A percentile compares a stretch with the other conserved stretches of the same genome.
phyloP scores from a whole-genome alignment of 179 eudicot species.

The Corrigiola litoralis region DNA sequence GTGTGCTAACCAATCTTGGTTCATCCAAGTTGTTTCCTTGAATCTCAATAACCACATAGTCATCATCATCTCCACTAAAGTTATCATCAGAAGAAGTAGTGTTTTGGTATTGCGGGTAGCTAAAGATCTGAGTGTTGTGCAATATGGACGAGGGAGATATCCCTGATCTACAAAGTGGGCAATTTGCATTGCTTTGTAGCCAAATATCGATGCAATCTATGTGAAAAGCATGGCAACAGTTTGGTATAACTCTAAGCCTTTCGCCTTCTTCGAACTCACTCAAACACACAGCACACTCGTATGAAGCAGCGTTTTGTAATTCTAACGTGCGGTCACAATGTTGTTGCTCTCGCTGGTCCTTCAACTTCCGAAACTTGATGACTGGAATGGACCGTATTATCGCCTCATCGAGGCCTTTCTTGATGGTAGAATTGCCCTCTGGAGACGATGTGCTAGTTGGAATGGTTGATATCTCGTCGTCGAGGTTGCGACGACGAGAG shows the following conservation, averaged over 20 bases:
- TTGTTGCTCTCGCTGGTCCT: not conserved
- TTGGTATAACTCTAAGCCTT: constrained; percentile 57
- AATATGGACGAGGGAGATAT: constrained; percentile 35
- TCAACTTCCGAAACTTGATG: constrained; percentile 34
- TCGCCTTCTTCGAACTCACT: constrained; percentile 60
- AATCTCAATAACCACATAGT: constrained; percentile 67
- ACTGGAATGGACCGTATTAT: constrained; percentile 60
- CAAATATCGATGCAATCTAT: constrained; percentile 85
- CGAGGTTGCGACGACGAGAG: constrained; percentile 23
- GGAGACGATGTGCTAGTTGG: not conserved
- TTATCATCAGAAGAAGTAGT: not conserved
- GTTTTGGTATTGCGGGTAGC: not conserved
- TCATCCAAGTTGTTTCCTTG: constrained; percentile 23
- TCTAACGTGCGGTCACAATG: not conserved
- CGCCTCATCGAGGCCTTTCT: constrained; percentile 56
- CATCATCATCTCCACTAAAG: constrained; percentile 39
- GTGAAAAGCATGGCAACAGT: constrained; percentile 67
- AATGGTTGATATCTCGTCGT: constrained; percentile 15
- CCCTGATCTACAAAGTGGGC: constrained; percentile 68
- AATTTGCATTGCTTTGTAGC: constrained; percentile 68
- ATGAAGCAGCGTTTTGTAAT: not conserved
- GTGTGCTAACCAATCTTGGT: constrained; percentile 18
- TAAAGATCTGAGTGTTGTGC: not conserved
- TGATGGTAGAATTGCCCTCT: not conserved
- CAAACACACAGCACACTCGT: constrained; percentile 77